A percentile compares a stretch with the other conserved stretches of the same genome.
Evolutionary conservation across 2,329 filamentous ascomycete genomes (phyloP).

Genomic region (Xylaria sp.): DNA sequence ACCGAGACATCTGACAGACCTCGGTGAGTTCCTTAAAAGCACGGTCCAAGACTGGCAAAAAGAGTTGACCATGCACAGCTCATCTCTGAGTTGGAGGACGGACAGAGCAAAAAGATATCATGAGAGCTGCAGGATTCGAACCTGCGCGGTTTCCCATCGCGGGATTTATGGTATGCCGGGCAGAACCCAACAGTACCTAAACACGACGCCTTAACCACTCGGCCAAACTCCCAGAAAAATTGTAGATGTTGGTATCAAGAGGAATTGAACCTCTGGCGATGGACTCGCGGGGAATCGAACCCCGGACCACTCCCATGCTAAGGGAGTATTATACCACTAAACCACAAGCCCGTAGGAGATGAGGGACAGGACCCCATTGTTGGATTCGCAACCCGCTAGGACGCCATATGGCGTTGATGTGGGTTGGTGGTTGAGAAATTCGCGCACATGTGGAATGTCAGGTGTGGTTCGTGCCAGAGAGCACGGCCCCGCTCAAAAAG

Average conservation of each 20-base stretch:
- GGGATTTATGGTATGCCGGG: conserved; percentile 14
- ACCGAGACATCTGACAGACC: background rate
- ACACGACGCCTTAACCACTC: conserved; percentile 22
- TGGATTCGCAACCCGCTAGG: background rate
- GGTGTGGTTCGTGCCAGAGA: background rate
- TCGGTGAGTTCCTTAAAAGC: background rate
- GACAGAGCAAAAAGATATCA: background rate
- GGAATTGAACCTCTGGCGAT: conserved; percentile 15
- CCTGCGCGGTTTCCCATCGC: conserved; percentile 22
- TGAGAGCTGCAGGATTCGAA: conserved; percentile 22
- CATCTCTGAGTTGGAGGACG: background rate
- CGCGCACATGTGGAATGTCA: background rate
- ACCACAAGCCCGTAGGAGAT: conserved; percentile 19
- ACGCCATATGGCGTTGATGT: background rate
- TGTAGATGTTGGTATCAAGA: conserved; percentile 12
- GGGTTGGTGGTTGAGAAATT: background rate
- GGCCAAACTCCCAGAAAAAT: conserved; percentile 16
- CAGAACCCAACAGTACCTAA: conserved; percentile 8
- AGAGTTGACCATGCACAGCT: background rate
- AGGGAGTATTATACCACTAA: conserved; percentile 26
- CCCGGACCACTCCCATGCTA: conserved; percentile 27
- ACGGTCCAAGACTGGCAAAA: background rate
- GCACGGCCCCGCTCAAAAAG: background rate
- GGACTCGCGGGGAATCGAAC: conserved; percentile 27
- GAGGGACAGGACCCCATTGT: background rate